Conservation (phyloP, 2,329 filamentous ascomycete genomes). For the Neobulgaria alba region DNA sequence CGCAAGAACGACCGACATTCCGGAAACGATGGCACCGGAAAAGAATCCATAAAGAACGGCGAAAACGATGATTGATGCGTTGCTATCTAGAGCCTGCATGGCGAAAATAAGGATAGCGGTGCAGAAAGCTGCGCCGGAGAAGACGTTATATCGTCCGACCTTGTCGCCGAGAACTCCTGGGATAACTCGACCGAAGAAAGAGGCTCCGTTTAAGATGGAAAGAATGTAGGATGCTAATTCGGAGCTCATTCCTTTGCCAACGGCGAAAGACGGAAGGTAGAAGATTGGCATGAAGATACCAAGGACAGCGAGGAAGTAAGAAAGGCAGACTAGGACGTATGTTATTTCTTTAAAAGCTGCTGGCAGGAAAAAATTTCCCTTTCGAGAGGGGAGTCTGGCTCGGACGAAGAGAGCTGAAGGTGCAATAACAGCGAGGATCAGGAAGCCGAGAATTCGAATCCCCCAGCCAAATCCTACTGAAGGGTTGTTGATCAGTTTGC, state of each 20-base stretch:
- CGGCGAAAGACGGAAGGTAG: conserved; percentile 28
- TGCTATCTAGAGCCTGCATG: conserved; percentile 21
- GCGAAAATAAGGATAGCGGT: conserved; percentile 27
- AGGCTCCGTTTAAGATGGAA: conserved; percentile 25
- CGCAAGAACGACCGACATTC: conserved; percentile 14
- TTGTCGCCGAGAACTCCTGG: conserved; percentile 29
- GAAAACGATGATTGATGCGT: conserved; percentile 27
- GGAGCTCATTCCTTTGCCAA: conserved; percentile 18
- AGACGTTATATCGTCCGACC: conserved; percentile 27
- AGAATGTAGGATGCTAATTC: conserved; percentile 18
- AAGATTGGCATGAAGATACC: conserved; percentile 23
- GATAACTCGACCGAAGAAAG: conserved; percentile 29
- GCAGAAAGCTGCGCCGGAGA: conserved; percentile 18
- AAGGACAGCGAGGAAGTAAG: conserved; percentile 31
- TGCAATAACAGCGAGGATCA: conserved; percentile 36
- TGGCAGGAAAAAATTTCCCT: conserved; percentile 37
- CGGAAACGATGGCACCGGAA: conserved; percentile 29
- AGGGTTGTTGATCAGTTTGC: conserved; percentile 36
- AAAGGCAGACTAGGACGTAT: conserved; percentile 34
- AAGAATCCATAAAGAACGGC: conserved; percentile 28
- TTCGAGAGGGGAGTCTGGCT: conserved; percentile 36
- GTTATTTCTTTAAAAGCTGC: conserved; percentile 36
- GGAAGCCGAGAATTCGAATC: conserved; percentile 21
- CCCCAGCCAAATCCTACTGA: conserved; percentile 28
- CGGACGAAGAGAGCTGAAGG: conserved; percentile 35